phyloP scores from a whole-genome alignment of 2,329 filamentous ascomycete genomes.

The Didymella keratinophila region DNA sequence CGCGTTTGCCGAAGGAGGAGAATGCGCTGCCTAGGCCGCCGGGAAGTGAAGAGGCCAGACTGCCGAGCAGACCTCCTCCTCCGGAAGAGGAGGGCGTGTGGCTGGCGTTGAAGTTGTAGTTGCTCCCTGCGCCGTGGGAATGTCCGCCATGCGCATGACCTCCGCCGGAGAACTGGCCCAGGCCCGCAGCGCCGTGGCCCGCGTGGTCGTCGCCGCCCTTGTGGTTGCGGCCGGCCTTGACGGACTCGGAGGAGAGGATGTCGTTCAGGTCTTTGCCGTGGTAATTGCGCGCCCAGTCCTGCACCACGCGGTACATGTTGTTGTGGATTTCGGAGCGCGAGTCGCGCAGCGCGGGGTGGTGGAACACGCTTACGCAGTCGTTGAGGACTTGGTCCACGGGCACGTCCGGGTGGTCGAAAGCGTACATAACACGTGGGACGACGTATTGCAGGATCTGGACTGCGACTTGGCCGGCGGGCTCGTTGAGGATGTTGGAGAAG shows the following conservation, averaged over 20 bases:
- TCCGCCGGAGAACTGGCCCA: conserved; percentile 28
- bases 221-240: conserved; percentile 85
- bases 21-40: conserved; percentile 29
- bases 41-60: conserved; percentile 28
- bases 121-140: conserved; percentile 26
- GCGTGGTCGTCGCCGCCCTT: conserved; percentile 48
- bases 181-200: conserved; percentile 41
- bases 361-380: conserved; percentile 83
- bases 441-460: conserved; percentile 78
- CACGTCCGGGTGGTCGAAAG: conserved; percentile 88
- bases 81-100: conserved; percentile 23
- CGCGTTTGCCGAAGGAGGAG: conserved; percentile 37
- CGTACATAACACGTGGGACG: conserved; percentile 86
- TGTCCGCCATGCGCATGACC: conserved; percentile 25
- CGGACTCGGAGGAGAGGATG: conserved; percentile 82
- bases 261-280: conserved; percentile 73
- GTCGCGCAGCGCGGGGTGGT: conserved; percentile 86
- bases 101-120: conserved; percentile 20
- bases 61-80: conserved; percentile 38
- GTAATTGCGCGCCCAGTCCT: conserved; percentile 78
- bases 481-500: conserved; percentile 60
- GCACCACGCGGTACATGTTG: conserved; percentile 87
- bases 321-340: conserved; percentile 79
- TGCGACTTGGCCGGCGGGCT: conserved; percentile 58
- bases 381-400: conserved; percentile 83